phyloP scores from a whole-genome alignment of 352 stramenopile species.

The Phytophthora tentaculata region DNA sequence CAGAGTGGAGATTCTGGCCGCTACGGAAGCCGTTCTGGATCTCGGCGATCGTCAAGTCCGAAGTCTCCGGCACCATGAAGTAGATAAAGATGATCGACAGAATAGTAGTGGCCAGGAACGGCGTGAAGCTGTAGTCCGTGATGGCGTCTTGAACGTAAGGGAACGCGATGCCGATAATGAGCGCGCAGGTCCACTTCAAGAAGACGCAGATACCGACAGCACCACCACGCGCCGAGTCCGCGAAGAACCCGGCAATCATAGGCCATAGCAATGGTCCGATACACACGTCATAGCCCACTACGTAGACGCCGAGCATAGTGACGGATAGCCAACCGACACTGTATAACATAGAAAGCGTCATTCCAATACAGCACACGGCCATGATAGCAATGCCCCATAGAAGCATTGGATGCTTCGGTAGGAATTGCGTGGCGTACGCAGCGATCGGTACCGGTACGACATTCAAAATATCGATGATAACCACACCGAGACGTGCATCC shows the following conservation, averaged over 20 bases:
- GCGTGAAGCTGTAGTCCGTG: constrained; percentile 52
- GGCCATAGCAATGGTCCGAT: constrained; percentile 66
- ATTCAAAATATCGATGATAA: constrained; percentile 64
- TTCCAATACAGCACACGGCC: constrained; percentile 42
- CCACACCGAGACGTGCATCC: constrained; percentile 52
- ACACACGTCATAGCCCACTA: constrained; percentile 55
- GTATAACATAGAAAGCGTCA: constrained; percentile 50
- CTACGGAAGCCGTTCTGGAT: constrained; percentile 58
- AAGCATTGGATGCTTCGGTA: constrained; percentile 52
- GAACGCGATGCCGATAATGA: constrained; percentile 57
- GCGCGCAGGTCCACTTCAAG: constrained; percentile 55
- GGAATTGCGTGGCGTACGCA: constrained; percentile 30
- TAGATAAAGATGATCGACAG: constrained; percentile 49
- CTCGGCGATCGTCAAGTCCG: constrained; percentile 62
- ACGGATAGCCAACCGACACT: constrained; percentile 47
- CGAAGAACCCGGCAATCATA: constrained; percentile 57
- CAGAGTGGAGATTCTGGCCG: constrained; percentile 22
- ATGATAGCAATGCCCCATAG: constrained; percentile 47
- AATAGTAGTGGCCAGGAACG: constrained; percentile 51
- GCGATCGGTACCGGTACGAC: constrained; percentile 45
- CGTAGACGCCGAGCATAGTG: constrained; percentile 49
- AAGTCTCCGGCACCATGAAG: constrained; percentile 67
- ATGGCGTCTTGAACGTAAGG: constrained; percentile 60
- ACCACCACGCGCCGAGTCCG: constrained; percentile 54
- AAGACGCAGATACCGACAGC: constrained; percentile 48